Evolutionary conservation across 1,284 basidiomycete genomes (phyloP).

Genomic region (Trametes sp.): DNA sequence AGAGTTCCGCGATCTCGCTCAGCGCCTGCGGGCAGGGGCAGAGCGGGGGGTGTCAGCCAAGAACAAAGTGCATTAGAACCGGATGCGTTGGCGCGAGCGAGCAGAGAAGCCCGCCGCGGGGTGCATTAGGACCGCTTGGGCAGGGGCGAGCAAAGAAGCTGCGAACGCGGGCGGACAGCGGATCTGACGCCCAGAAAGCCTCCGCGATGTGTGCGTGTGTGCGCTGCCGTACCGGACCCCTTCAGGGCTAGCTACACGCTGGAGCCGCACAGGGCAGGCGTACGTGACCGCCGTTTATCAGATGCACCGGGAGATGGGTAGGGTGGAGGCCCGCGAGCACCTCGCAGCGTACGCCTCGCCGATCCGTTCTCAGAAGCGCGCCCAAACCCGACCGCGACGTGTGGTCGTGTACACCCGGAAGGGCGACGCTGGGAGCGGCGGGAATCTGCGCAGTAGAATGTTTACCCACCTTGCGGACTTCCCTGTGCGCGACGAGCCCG

Average conservation of each 20-base stretch:
- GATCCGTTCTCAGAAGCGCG: slow-evolving; percentile 26
- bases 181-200: slow-evolving; percentile 7
- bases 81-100: slow-evolving; percentile 17
- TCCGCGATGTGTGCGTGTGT: slow-evolving; percentile 2
- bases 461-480: slow-evolving; percentile 76
- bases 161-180: neutral
- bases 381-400: slow-evolving; percentile 18
- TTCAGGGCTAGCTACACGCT: slow-evolving; percentile 3
- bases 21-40: slow-evolving; percentile 37
- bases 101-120: slow-evolving; percentile 12
- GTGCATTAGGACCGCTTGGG: slow-evolving; percentile 16
- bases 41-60: slow-evolving; percentile 22
- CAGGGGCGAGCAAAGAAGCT: slow-evolving; percentile 15
- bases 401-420: slow-evolving; percentile 22
- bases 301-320: slow-evolving; percentile 17
- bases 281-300: slow-evolving; percentile 15
- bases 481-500: slow-evolving; percentile 66
- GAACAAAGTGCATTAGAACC: slow-evolving; percentile 24
- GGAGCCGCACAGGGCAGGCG: slow-evolving; percentile 19
- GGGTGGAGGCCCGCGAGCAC: neutral
- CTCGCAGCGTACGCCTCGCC: slow-evolving; percentile 5
- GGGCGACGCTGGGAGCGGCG: slow-evolving; percentile 22
- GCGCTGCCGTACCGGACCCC: neutral
- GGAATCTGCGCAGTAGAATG: slow-evolving; percentile 6
- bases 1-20: slow-evolving; percentile 71